Evolutionary conservation across 495 filamentous ascomycete species (phyloP).

Genomic region (Aspergillus cavernicola): DNA sequence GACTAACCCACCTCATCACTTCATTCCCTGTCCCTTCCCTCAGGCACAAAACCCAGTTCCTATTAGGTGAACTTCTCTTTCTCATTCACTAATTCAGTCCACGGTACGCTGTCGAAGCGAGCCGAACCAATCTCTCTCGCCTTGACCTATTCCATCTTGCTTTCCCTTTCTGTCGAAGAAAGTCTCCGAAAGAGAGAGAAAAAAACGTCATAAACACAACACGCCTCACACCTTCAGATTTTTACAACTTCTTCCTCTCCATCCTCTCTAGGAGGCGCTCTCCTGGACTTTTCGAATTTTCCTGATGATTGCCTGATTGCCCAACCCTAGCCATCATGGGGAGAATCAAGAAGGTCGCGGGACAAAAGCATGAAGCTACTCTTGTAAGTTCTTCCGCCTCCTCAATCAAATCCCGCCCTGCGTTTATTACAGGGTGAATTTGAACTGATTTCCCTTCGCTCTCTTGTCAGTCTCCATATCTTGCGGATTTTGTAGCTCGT

Average conservation of each 20-base stretch:
- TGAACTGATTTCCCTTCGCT: conserved; percentile 29
- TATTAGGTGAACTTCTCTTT: conserved; percentile 12
- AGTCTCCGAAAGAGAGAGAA: conserved; percentile 18
- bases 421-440: conserved; percentile 10
- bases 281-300: conserved; percentile 28
- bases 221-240: conserved; percentile 35
- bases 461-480: conserved; percentile 69
- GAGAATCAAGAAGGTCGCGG: conserved; percentile 94
- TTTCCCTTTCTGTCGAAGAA: conserved; percentile 31
- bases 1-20: conserved; percentile 17
- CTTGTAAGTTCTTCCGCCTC: conserved; percentile 58
- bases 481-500: conserved; percentile 70
- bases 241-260: conserved; percentile 26
- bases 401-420: background rate
- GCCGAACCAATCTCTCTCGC: background rate
- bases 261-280: conserved; percentile 30
- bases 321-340: conserved; percentile 60
- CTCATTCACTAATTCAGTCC: conserved; percentile 9
- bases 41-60: background rate
- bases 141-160: conserved; percentile 7
- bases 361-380: conserved; percentile 88
- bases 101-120: background rate
- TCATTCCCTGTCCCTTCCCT: conserved; percentile 20
- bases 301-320: conserved; percentile 48
- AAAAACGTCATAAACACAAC: conserved; percentile 46